Evolutionary conservation across 148 eudicot genomes (phyloP), one percentile per base, ranked within the genome.

Genomic region (Rhododendron simsii): DNA sequence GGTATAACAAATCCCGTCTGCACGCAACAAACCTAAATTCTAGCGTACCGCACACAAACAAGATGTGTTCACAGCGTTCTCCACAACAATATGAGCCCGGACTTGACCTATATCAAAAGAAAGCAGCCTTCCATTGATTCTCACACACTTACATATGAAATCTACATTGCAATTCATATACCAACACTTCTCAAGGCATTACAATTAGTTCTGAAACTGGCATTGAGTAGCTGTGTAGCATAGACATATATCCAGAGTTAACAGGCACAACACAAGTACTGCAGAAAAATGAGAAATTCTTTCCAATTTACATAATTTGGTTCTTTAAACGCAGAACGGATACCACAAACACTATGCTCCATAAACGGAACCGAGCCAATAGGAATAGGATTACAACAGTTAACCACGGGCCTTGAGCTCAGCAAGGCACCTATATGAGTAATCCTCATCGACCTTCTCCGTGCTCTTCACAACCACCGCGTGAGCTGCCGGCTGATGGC

Each of bases 351-450:
- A 30, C 30, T 30, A 30, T 30, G 30, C 30, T 30, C 30, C 30
- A 30, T 21, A 18, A 59, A 41, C 77, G 3, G 41, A 3, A 33
- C 77, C 20, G 2, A 73, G 35, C 5, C 8, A 13, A 30, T 33
- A 45, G 13, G 53, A 26, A 65, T 82, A 41, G 23, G 18, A 65
- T 50, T 13, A 61, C 30, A n/a, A 13, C 10, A 14, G 41, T 90
- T 85, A 92, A 8, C 94, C 94, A 83, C 93, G 93, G 23, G 94
- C 91, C 89, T 94, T 94, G 50, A 93, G 95, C 86, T 92, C 94
- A 4, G 94, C 93, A 71, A 94, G 94, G 23, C 95, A 90, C 91
- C 92, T 87, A 35, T 92, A 51, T 55, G 92, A 89, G 78, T 94
- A 94, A 82, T 93, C 91, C 89, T 94, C 97, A 10, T 92, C 93